Evolutionary conservation across 169 alveolate species (phyloP).

Genomic region (Theileria parva): DNA sequence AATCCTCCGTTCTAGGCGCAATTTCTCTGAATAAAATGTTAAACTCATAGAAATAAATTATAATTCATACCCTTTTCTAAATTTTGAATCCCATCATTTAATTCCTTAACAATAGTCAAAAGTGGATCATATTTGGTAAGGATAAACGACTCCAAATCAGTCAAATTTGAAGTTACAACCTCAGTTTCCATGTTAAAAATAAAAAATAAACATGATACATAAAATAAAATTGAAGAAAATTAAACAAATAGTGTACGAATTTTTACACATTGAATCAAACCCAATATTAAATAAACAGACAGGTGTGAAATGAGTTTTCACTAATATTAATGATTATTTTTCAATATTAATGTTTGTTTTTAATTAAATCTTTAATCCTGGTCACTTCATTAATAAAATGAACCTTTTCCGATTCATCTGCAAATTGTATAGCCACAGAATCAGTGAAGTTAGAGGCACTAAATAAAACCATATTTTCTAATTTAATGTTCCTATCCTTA

Average conservation of each 20-base stretch:
- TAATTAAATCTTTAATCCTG: conserved; percentile 28
- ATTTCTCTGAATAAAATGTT: conserved; percentile 44
- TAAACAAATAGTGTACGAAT: not conserved
- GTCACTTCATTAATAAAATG: conserved; percentile 31
- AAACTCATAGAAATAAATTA: not conserved
- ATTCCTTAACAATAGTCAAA: conserved; percentile 84
- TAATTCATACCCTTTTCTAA: conserved; percentile 80
- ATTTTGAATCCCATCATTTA: conserved; percentile 84
- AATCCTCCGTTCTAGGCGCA: conserved; percentile 69
- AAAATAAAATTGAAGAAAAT: not conserved
- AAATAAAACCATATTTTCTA: conserved; percentile 29
- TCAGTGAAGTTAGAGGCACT: conserved; percentile 64
- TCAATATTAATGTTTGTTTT: conserved; percentile 11
- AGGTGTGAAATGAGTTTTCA: not conserved
- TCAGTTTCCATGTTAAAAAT: conserved; percentile 11
- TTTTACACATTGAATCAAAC: conserved; percentile 15
- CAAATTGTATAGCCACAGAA: conserved; percentile 65
- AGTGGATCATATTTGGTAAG: conserved; percentile 88
- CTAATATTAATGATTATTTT: not conserved
- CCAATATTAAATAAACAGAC: not conserved
- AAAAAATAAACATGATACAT: not conserved
- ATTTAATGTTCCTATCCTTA: conserved; percentile 15
- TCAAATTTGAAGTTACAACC: conserved; percentile 34
- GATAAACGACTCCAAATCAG: conserved; percentile 71
- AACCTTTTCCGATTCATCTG: conserved; percentile 35